Percentiles rank a stretch among this genome's conserved stretches.
Evolutionary conservation across 257 asterid genomes (phyloP).

Genomic region (Jaltomata sinuosa): DNA sequence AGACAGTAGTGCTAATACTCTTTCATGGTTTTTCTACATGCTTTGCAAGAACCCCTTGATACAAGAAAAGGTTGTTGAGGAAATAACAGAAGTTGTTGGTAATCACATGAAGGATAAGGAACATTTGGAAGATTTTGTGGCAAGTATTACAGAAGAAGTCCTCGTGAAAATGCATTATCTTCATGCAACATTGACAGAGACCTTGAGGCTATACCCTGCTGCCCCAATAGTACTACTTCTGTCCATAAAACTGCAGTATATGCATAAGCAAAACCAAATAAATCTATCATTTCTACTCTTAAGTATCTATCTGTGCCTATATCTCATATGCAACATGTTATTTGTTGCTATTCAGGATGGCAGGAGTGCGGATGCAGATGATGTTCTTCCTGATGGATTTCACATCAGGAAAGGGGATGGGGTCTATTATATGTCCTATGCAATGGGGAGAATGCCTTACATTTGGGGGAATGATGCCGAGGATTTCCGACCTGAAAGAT

Average conservation of each 20-base stretch:
- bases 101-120: conserved; percentile 1
- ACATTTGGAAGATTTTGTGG: conserved; percentile 23
- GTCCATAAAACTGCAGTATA: background rate
- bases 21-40: conserved; percentile 60
- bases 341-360: conserved; percentile 40
- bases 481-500: conserved; percentile 59
- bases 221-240: conserved; percentile 45
- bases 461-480: conserved; percentile 69
- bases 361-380: conserved; percentile 56
- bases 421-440: conserved; percentile 48
- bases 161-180: conserved; percentile 63
- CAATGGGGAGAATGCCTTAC: conserved; percentile 61
- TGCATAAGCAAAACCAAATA: background rate
- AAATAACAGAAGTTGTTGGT: conserved; percentile 15
- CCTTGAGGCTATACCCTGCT: conserved; percentile 73
- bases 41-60: conserved; percentile 51
- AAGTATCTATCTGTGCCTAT: background rate
- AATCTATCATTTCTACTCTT: background rate
- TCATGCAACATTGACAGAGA: conserved; percentile 62
- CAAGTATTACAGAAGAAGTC: conserved; percentile 40
- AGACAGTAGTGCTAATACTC: conserved; percentile 67
- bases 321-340: background rate
- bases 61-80: conserved; percentile 43
- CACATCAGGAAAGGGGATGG: conserved; percentile 52
- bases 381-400: conserved; percentile 60